Percentiles rank a stretch among this genome's conserved stretches.
Evolutionary conservation across 1,284 basidiomycete species (phyloP).

Genomic region (Erythrobasidium hasegawianum): DNA sequence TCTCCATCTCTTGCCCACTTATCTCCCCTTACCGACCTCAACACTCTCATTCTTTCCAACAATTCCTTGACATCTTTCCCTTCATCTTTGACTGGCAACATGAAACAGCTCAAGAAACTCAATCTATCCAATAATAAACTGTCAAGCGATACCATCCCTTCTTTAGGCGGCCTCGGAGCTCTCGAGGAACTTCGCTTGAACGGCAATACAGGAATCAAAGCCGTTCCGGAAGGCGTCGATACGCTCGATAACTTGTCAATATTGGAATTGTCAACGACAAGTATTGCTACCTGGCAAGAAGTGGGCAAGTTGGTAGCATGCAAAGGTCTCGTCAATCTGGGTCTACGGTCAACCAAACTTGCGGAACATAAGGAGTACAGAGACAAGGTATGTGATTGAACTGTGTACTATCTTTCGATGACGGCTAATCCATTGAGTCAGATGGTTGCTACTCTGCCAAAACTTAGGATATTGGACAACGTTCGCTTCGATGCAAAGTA

Average conservation of each 20-base stretch:
- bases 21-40: slow-evolving; percentile 12
- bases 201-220: slow-evolving; percentile 18
- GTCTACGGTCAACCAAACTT: slow-evolving; percentile 12
- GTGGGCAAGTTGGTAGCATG: neutral
- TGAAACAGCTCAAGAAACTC: slow-evolving; percentile 25
- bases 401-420: too few species aligned
- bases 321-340: slow-evolving; percentile 20
- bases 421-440: too few species aligned
- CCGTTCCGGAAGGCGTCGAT: neutral
- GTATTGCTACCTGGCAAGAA: slow-evolving; percentile 1
- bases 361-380: slow-evolving; percentile 7
- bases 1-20: slow-evolving; percentile 16
- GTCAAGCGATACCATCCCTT: slow-evolving; percentile 9
- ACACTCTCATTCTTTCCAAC: slow-evolving; percentile 27
- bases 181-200: slow-evolving; percentile 32
- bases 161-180: neutral
- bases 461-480: slow-evolving; percentile 29
- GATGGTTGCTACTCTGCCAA: slow-evolving; percentile 14
- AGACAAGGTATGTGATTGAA: too few species aligned
- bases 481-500: slow-evolving; percentile 26
- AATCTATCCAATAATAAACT: slow-evolving; percentile 28
- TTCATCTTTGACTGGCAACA: slow-evolving; percentile 1
- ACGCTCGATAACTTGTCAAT: neutral
- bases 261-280: slow-evolving; percentile 22
- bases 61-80: slow-evolving; percentile 26